Base-by-base conservation (phyloP, 2,329 filamentous ascomycete species). In the Aspergillus sclerotialis region DNA sequence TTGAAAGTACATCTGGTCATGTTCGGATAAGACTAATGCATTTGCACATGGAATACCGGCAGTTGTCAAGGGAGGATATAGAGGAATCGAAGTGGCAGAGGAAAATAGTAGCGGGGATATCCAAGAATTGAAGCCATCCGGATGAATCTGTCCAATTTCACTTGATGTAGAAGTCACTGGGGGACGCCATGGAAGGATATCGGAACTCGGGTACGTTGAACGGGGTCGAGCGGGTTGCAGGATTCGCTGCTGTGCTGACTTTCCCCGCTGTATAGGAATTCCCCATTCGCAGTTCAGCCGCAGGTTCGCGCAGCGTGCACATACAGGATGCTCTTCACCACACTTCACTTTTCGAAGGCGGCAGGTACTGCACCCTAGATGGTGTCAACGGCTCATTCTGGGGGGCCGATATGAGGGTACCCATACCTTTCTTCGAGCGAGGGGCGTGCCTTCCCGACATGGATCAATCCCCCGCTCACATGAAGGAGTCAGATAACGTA, bases 371-470 rank as follows among this genome's bases (percentile, higher is more conserved):
- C 60, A 63, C 40, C 58, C 60, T 63, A 37, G 13, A 28, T 6
- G 30, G 28, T 15, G 18, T 31, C 28, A 29, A 16, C 28, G 32
- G 37, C 31, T 27, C 14, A 32, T 7, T 17, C 31, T 24, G 32
- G 30, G 39, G 33, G 25, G 38, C 16, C 27, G 28, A 23, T 13
- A 35, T 23, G 19, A 31, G n/a, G 28, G 16, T 15, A 6, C 5
- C 28, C 43, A 17, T 45, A 63, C 59, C 59, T 45, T 54, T 61
- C 46, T 60, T 63, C 14, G 59, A 63, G 46, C 59, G 55, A 46
- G 59, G 57, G 42, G 54, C 56, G 45, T 60, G 56, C 42, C 56
- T 48, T 42, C 56, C 56, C 38, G 53, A 58, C 51, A 57, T 60
- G 34, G 42, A 49, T 42, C 37, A 38, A 36, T n/a, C n/a, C n/a